phyloP scores from a whole-genome alignment of 768 basidiomycete genomes.

The Saitozyma sp. region DNA sequence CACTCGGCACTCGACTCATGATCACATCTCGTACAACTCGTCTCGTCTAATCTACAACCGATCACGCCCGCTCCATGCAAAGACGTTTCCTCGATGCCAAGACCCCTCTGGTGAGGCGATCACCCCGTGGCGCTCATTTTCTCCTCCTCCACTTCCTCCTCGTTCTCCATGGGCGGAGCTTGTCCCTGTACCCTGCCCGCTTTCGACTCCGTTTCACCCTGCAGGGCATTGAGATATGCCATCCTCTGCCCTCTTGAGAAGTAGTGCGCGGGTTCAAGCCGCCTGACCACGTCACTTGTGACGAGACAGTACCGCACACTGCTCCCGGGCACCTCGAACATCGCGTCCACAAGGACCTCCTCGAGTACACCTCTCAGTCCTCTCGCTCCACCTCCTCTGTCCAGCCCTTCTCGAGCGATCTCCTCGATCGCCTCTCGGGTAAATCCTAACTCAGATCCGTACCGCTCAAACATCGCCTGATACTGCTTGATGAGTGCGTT shows the following conservation, averaged over 20 bases:
- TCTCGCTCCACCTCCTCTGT: constrained; percentile 85
- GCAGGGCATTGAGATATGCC: constrained; percentile 36
- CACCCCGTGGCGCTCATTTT: constrained; percentile 12
- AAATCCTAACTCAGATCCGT: constrained; percentile 82
- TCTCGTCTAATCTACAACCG: no score
- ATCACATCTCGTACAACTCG: no score
- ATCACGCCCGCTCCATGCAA: no score
- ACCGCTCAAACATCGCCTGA: constrained; percentile 75
- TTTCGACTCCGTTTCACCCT: constrained; percentile 35
- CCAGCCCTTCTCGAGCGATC: constrained; percentile 74
- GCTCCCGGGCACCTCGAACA: constrained; percentile 62
- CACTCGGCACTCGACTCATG: no score
- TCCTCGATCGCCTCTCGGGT: constrained; percentile 76
- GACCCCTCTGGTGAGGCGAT: background rate
- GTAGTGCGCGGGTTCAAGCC: constrained; percentile 66
- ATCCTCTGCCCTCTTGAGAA: constrained; percentile 59
- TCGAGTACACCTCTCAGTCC: constrained; percentile 91
- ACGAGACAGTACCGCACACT: constrained; percentile 85
- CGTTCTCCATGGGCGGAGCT: constrained; percentile 1
- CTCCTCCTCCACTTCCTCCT: constrained; percentile 16
- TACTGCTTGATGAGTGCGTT: constrained; percentile 91
- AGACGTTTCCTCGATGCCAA: no score
- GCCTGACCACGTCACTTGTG: constrained; percentile 68
- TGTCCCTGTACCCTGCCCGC: constrained; percentile 12
- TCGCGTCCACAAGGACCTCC: constrained; percentile 74